A percentile compares a stretch with the other conserved stretches of the same genome.
These are phyloP conservation scores for Bacidia rubella DNA, from an alignment of 495 filamentous ascomycete species.

Conservation along the genomic window DNA sequence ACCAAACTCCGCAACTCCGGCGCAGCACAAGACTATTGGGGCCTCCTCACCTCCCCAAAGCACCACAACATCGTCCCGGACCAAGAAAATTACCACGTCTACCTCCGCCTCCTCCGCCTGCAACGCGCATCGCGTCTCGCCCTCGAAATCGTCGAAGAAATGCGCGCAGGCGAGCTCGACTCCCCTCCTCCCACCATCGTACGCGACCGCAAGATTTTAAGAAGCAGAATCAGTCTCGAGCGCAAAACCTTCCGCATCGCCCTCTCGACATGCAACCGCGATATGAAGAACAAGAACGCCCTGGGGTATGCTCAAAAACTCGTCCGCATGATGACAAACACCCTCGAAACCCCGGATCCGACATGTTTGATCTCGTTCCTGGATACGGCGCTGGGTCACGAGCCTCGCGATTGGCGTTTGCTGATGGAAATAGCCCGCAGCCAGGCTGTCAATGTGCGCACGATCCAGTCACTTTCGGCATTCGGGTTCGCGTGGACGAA, in stretches of 20 bases:
- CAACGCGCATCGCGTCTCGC: constrained; percentile 44
- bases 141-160: constrained; percentile 38
- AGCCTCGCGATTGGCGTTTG: constrained; percentile 11
- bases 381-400: constrained; percentile 17
- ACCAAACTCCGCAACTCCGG: constrained; percentile 34
- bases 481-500: constrained; percentile 16
- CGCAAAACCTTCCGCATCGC: constrained; percentile 55
- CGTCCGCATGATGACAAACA: constrained; percentile 39
- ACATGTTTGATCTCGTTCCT: constrained; percentile 25
- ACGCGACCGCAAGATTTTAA: constrained; percentile 15
- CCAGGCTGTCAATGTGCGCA: constrained; percentile 6
- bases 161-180: constrained; percentile 16
- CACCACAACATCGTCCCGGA: constrained; percentile 51
- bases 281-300: constrained; percentile 53
- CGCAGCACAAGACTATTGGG: constrained; percentile 55
- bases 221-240: constrained; percentile 21
- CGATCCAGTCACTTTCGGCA: constrained; percentile 8
- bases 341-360: constrained; percentile 30
- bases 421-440: constrained; percentile 6
- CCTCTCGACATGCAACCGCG: constrained; percentile 51
- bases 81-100: constrained; percentile 45
- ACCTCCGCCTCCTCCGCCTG: constrained; percentile 52
- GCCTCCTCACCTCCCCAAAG: constrained; percentile 40
- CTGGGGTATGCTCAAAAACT: constrained; percentile 43
- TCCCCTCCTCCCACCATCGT: constrained; percentile 1